Evolutionary conservation across 768 basidiomycete species (phyloP).

Genomic region (Trametes maxima): DNA sequence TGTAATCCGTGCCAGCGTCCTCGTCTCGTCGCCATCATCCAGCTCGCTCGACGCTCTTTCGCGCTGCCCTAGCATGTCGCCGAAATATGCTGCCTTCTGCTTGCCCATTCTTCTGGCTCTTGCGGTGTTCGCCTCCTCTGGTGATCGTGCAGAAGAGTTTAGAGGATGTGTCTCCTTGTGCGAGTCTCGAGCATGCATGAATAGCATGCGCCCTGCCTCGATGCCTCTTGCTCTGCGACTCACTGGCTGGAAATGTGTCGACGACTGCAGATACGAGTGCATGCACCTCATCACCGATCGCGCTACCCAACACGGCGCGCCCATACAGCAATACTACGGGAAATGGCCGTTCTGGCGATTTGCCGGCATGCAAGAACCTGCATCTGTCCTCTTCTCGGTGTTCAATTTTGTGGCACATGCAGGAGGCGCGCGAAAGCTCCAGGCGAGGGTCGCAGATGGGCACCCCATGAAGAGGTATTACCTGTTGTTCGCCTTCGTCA

Average conservation of each 20-base stretch:
- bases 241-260: slow-evolving; percentile 85
- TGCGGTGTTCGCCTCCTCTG: slow-evolving; percentile 38
- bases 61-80: neutral
- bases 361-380: slow-evolving; percentile 91
- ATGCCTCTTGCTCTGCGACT: slow-evolving; percentile 60
- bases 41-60: too few species aligned
- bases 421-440: slow-evolving; percentile 55
- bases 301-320: slow-evolving; percentile 44
- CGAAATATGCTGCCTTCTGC: neutral
- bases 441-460: slow-evolving; percentile 45
- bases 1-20: too few species aligned
- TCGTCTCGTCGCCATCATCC: too few species aligned
- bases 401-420: slow-evolving; percentile 80
- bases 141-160: slow-evolving; percentile 35
- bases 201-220: neutral
- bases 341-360: slow-evolving; percentile 97
- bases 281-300: slow-evolving; percentile 76
- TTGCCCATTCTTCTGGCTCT: neutral
- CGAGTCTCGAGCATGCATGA: slow-evolving; percentile 32
- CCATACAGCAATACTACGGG: slow-evolving; percentile 82
- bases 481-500: slow-evolving; percentile 63
- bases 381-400: slow-evolving; percentile 88
- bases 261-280: slow-evolving; percentile 89
- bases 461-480: slow-evolving; percentile 79
- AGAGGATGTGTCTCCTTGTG: slow-evolving; percentile 42